A percentile compares a stretch with the other conserved stretches of the same genome.
These are phyloP conservation scores for Ilyonectria sp. DNA, from an alignment of 2,329 filamentous ascomycete genomes.

Conservation along the genomic window DNA sequence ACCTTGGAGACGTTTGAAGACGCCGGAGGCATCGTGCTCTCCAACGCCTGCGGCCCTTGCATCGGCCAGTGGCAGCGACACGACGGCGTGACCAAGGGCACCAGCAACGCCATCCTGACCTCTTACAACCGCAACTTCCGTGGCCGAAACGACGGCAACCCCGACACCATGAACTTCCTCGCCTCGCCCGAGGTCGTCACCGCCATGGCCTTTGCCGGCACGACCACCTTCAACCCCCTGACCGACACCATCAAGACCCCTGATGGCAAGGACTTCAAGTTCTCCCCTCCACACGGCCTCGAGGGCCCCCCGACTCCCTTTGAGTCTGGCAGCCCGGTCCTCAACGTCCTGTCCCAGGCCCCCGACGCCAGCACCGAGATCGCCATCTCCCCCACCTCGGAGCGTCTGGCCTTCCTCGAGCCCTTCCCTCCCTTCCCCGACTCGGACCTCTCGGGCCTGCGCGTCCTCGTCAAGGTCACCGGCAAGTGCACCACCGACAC, in stretches of 20 bases:
- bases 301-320: slow-evolving; percentile 77
- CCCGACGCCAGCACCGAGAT: slow-evolving; percentile 81
- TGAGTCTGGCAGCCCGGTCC: slow-evolving; percentile 80
- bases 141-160: slow-evolving; percentile 96
- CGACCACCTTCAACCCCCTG: slow-evolving; percentile 95
- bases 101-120: slow-evolving; percentile 93
- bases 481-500: slow-evolving; percentile 99
- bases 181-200: slow-evolving; percentile 97
- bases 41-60: slow-evolving; percentile 94
- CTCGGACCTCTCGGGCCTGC: slow-evolving; percentile 81
- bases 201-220: slow-evolving; percentile 93
- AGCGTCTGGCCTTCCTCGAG: slow-evolving; percentile 90
- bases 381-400: slow-evolving; percentile 87
- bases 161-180: slow-evolving; percentile 98
- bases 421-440: slow-evolving; percentile 89
- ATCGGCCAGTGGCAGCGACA: slow-evolving; percentile 97
- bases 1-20: slow-evolving; percentile 96
- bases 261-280: slow-evolving; percentile 86
- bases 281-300: slow-evolving; percentile 82
- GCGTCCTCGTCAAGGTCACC: slow-evolving; percentile 94
- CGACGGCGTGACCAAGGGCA: slow-evolving; percentile 87
- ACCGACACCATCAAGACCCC: slow-evolving; percentile 88
- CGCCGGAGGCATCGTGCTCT: slow-evolving; percentile 93
- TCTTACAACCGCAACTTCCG: slow-evolving; percentile 99
- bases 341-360: slow-evolving; percentile 80